Base-by-base conservation (phyloP, 768 basidiomycete species). In the Psilocybe cubensis region DNA sequence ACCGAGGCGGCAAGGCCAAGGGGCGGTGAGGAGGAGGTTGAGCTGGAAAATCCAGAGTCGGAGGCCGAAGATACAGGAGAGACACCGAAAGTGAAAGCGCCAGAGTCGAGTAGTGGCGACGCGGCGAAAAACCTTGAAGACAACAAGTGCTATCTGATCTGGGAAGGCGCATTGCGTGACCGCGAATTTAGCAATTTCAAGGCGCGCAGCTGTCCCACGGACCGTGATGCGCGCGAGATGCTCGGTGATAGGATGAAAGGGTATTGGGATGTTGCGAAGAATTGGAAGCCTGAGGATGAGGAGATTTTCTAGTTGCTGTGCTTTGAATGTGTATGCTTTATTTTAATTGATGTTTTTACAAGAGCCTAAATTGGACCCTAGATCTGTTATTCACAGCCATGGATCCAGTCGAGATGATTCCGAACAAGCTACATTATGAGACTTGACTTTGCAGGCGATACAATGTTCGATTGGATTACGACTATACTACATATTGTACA, bases 181-280 rank as follows among this genome's bases (percentile, higher is more conserved):
- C 79, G 92, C 42, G 79, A 83, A 50, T 98, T 94, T 74, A 86
- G 72, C 66, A 75, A 75, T 53, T 98, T 97, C 74, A 91, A 86
- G 68, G 88, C 89, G 29, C 88, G 84, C 76, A 86, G 81, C 52
- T 92, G 91, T 63, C 91, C 91, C 27, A 92, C 91, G 0, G 97
- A 99, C 70, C 74, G 82, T 21, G 80, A 87, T 33, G 96, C 94
- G 11, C 92, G 91, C 73, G 96, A 97, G 63, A 79, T 85, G 48
- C 79, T 98, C 24, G 96, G 96, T 1, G 81, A 84, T 57, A 94
- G 87, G 79, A 70, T 94, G 72, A 87, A 88, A 46, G 92, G 93
- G 0, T 91, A 94, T 70, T 98, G 96, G 96, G 96, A 98, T 71
- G 83, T 92, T 72, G 87, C 94, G 25, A 97, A 95, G 85, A 90